Base-by-base conservation (phyloP, 306 rosid genomes). In the Citrullus mucosospermus region DNA sequence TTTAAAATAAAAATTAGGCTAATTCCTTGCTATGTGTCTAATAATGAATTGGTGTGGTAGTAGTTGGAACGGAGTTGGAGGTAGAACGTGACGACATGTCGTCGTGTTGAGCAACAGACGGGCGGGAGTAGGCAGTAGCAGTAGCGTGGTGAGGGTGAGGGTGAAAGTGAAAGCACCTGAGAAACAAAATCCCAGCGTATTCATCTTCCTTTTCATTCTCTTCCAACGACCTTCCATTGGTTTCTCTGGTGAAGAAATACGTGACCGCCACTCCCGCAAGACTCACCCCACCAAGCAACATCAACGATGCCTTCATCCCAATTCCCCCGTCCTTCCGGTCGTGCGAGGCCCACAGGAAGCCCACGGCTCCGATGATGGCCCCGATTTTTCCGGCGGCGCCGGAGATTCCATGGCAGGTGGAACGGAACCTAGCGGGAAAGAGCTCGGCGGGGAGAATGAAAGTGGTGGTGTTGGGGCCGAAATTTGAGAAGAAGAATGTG, bases 391-490 rank as follows among this genome's bases (percentile, higher is more conserved):
- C 96, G 0, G 39, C 54, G 0, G 97, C 97, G 43, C 96, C 97
- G 1, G 97, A 84, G 36, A 93, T 89, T 4, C 96, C 97, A 43
- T 93, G 96, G 73, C 97, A 93, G 0, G 96, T 93, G 4, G 97
- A 85, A 43, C 97, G 58, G 34, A 90, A 89, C 75, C 97, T 81
- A 1, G 97, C 96, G 0, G 96, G 97, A 18, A 93, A 89, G 6
- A 93, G 96, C 57, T 93, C 96, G 0, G 96, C 96, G 0, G 96
- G 96, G 66, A 90, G 86, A 5, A 92, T 88, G 34, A 89, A 92
- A 11, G 96, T 90, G 2, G 97, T 92, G n/a, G 97, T 90, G 84
- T 93, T 93, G 18, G 97, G 97, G n/a, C 97, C 97, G 16, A 93
- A 93, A 46, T 93, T 93, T 2, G 96, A 84, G 70, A 90, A 93